Base-by-base conservation (phyloP, 2,329 filamentous ascomycete genomes). In the Huntiella omanensis region DNA sequence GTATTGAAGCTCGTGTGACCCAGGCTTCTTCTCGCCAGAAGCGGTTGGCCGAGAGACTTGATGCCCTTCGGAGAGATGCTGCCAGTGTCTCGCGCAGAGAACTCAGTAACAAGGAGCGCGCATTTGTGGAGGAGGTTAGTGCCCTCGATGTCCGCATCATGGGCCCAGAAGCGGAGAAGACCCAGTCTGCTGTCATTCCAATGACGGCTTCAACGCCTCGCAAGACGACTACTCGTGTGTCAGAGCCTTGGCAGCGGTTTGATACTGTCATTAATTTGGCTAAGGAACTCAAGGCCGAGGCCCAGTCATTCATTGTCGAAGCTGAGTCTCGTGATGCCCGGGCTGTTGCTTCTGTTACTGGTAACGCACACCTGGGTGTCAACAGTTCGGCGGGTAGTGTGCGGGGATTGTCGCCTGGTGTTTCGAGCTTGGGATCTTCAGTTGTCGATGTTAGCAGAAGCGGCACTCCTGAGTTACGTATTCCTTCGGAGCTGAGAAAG, bases 401-500 rank as follows among this genome's bases (percentile, higher is more conserved):
- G 56, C 55, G 49, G 56, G 55, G 45, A 4, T 16, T 13, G 16
- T 40, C 43, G 2, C 42, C 37, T 17, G 33, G 39, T 58, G 59
- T 37, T 54, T 55, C 33, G 52, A 48, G 38, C 45, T 55, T 17
- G 53, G 53, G 35, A 4, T 28, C 22, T 13, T 38, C 16, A 12
- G 49, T 43, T 6, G 34, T 35, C n/a, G 42, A 17, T 12, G 8
- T 53, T 48, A 38, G 56, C 57, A 42, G 52, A 51, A 22, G 46
- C 55, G 22, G 53, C 59, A 34, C 64, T 19, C 60, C 62, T 40
- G 64, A 69, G 49, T 53, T 73, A 43, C 64, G 66, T 52, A 73
- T 80, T 46, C 72, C 76, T 10, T 62, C 67, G 15, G 73, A 77
- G 46, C 68, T 81, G 49, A 67, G 76, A 49, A 72, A 68, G 59